Percentiles rank a stretch among this genome's conserved stretches.
Evolutionary conservation across 805 yeast genomes (phyloP).

Genomic region (Naumovozyma castellii): DNA sequence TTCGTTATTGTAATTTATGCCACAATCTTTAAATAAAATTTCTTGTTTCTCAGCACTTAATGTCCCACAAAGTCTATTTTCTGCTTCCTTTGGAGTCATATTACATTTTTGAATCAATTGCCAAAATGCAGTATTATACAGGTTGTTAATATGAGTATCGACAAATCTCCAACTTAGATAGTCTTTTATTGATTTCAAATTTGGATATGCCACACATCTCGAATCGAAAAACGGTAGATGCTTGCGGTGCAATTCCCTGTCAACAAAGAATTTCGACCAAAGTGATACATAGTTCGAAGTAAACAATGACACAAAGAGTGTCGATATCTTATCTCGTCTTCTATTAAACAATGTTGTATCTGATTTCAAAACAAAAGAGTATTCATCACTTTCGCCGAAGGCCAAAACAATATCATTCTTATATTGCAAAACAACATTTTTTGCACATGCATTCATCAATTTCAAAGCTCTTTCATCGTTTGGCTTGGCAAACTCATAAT

Average conservation of each 20-base stretch:
- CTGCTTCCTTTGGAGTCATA: conserved; percentile 71
- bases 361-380: conserved; percentile 63
- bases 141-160: conserved; percentile 90
- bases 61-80: conserved; percentile 65
- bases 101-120: conserved; percentile 61
- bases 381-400: conserved; percentile 94
- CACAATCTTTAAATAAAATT: conserved; percentile 64
- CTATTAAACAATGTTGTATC: conserved; percentile 69
- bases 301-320: conserved; percentile 74
- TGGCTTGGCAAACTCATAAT: conserved; percentile 75
- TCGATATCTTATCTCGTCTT: conserved; percentile 66
- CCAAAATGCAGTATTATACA: conserved; percentile 94
- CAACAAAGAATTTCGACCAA: conserved; percentile 57
- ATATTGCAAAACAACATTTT: conserved; percentile 48
- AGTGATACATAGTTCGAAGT: conserved; percentile 62
- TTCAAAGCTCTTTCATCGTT: conserved; percentile 70
- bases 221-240: conserved; percentile 85
- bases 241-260: conserved; percentile 36
- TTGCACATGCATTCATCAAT: conserved; percentile 78
- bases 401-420: conserved; percentile 68
- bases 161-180: conserved; percentile 93
- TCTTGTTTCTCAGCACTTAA: conserved; percentile 81
- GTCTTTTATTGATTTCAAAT: conserved; percentile 49
- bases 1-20: conserved; percentile 84
- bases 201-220: conserved; percentile 81